phyloP scores from a whole-genome alignment of 352 stramenopile genomes.

The Pythium scleroteichum region DNA sequence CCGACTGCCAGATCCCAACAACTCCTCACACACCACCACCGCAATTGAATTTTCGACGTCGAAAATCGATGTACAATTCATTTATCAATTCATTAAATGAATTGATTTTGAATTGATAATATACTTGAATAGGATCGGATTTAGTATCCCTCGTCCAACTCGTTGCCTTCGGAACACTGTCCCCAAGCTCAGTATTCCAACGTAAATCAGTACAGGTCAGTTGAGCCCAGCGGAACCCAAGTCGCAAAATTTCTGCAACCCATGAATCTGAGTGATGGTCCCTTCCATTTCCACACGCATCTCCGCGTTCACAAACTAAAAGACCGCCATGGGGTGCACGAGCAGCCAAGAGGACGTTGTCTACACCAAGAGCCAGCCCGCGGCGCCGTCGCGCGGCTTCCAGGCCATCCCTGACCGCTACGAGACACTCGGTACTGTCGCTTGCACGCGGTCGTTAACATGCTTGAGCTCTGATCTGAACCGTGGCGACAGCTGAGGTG shows the following conservation, averaged over 20 bases:
- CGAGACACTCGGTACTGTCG: slow-evolving; percentile 47
- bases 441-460: too few species aligned
- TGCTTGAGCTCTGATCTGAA: too few species aligned
- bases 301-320: too few species aligned
- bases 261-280: slow-evolving; percentile 15
- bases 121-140: too few species aligned
- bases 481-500: slow-evolving; percentile 39
- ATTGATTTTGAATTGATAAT: slow-evolving; percentile 25
- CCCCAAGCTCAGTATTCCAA: neutral
- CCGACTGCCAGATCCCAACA: neutral
- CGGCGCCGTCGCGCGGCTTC: slow-evolving; percentile 26
- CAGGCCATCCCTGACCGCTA: slow-evolving; percentile 55
- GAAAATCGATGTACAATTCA: slow-evolving; percentile 26
- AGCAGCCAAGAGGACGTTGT: slow-evolving; percentile 12
- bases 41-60: slow-evolving; percentile 26
- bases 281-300: neutral
- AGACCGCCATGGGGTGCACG: slow-evolving; percentile 15
- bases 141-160: too few species aligned
- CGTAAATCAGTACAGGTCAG: too few species aligned
- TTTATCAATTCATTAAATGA: slow-evolving; percentile 3
- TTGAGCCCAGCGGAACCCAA: neutral
- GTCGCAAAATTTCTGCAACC: slow-evolving; percentile 1
- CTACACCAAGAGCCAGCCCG: slow-evolving; percentile 8
- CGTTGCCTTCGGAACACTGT: neutral
- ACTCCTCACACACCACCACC: slow-evolving; percentile 20